A percentile compares a stretch with the other conserved stretches of the same genome.
These are phyloP conservation scores for Effrenium voratum DNA, from an alignment of 73 alveolate species.

Conservation along the genomic window DNA sequence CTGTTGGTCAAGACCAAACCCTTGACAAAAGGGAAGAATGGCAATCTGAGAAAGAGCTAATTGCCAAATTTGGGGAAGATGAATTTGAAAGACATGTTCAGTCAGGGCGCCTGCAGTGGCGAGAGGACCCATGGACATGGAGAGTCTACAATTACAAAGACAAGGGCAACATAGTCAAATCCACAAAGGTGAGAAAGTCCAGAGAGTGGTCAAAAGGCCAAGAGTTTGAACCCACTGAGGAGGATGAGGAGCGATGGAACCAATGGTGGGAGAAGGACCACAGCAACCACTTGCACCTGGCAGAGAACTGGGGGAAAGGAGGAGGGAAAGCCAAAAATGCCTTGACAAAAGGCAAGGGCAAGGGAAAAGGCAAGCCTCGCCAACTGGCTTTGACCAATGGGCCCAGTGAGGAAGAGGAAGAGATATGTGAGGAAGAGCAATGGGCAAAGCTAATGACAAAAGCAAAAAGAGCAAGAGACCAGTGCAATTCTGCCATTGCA, in stretches of 20 bases:
- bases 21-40: conserved; percentile 24
- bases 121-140: conserved; percentile 18
- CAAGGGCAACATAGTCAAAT: neutral
- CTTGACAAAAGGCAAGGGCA: conserved; percentile 31
- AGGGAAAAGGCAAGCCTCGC: conserved; percentile 12
- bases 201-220: neutral
- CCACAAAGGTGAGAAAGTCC: neutral
- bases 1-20: neutral
- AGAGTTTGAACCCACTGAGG: neutral
- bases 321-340: neutral
- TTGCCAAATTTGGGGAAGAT: neutral
- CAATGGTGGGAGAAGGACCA: neutral
- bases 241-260: neutral
- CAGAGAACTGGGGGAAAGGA: neutral
- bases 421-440: neutral
- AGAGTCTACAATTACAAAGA: neutral
- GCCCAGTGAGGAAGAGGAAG: neutral
- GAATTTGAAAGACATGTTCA: neutral
- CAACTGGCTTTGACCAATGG: neutral
- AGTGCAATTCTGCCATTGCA: neutral
- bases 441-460: neutral
- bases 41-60: neutral
- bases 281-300: neutral
- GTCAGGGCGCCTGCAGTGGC: neutral
- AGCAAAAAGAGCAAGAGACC: conserved; percentile 36